Base-by-base conservation (phyloP, 2,329 filamentous ascomycete species). In the Verticillium klebahnii region DNA sequence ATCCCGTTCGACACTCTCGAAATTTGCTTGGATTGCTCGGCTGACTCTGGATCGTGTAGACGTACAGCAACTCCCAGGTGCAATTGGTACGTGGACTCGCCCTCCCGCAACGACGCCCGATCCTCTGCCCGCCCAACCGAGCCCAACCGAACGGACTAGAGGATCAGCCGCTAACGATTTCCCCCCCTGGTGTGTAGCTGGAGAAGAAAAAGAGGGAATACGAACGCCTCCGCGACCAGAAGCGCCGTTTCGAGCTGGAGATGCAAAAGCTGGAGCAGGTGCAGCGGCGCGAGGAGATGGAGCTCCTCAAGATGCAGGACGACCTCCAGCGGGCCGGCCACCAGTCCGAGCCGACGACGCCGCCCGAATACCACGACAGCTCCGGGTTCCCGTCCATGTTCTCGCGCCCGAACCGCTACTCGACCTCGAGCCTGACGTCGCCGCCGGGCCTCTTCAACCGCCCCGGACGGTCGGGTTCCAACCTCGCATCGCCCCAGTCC, bases 131-230 rank as follows among this genome's bases (percentile, higher is more conserved):
- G 55, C 34, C 55, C 32, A 57, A 36, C 55, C 55, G 14, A 32
- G 39, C 57, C 36, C 45, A 23, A 50, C 19, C n/a, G 45, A 23
- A 23, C 29, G 19, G 17, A 23, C 2, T 9, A 36, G 34, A 50
- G 25, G 3, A 50, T 29, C 29, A n/a, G 8, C n/a, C 19, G 45
- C 45, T 50, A 23, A 50, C 45, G n/a, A n/a, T 29, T 2, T 8
- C 14, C 14, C 34, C 34, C 12, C 34, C 34, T 14, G 14, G 15
- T 17, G 19, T 7, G 63, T 75, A 97, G 93, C 86, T 97, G 72
- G 93, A 97, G 75, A 95, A 95, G 78, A 97, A 97, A 78, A 92
- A 93, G 71, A 82, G 91, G 71, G 93, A 97, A 75, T 96, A 96
- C 79, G 94, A 98, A 75, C 88, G 89, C 71, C 88, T 98, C 69